phyloP scores from a whole-genome alignment of 176 grass and related monocot species.

The Panicum miliaceum region DNA sequence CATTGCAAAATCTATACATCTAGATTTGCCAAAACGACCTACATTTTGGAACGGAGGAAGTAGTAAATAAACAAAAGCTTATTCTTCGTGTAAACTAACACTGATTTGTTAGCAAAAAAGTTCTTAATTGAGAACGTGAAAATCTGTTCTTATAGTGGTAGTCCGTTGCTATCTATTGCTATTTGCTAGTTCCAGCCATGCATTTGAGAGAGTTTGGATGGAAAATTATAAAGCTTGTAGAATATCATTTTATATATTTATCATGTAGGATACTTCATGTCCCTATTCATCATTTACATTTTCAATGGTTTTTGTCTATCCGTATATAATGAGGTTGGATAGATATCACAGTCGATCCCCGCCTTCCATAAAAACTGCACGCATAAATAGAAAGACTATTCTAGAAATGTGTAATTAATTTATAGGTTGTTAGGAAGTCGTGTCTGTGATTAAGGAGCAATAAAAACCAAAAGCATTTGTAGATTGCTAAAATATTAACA shows the following conservation, averaged over 20 bases:
- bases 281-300: neutral
- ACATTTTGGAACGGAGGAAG: too few species aligned
- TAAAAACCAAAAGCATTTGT: conserved; percentile 33
- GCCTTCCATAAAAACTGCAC: neutral
- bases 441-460: conserved; percentile 12
- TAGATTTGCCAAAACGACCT: too few species aligned
- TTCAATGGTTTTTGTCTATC: neutral
- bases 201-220: neutral
- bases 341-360: neutral
- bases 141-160: too few species aligned
- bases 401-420: neutral
- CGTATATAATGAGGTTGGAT: neutral
- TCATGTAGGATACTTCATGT: neutral
- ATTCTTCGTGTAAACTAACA: neutral
- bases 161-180: neutral
- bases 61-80: neutral
- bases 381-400: conserved; percentile 17
- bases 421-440: conserved; percentile 31
- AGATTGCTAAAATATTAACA: neutral
- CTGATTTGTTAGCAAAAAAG: too few species aligned
- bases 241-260: neutral
- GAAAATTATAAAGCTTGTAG: neutral
- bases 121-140: too few species aligned
- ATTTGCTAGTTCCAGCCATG: neutral
- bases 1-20: too few species aligned